Evolutionary conservation across 352 stramenopile species (phyloP), one percentile per base, ranked within the genome.

Genomic region (Pythium utonaiense): DNA sequence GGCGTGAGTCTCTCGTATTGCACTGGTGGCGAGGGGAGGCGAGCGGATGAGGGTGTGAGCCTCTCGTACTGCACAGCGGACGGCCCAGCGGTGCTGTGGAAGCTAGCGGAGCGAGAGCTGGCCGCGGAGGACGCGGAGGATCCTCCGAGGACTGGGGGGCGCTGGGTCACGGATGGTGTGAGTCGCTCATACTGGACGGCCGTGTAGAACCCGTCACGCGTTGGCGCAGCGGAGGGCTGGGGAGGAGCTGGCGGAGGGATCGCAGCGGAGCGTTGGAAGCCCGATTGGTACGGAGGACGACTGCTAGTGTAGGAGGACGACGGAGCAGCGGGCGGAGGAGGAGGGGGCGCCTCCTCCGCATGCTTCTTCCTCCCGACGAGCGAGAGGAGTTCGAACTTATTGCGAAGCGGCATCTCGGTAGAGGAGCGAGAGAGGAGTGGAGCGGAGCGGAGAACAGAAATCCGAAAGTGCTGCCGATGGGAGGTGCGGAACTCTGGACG

Each of bases 341-440:
- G n/a, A n/a, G n/a, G 36, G n/a, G 45, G 48, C 14, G 27, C 9
- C 17, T 62, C 59, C 44, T 80, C 68, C 24, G 84, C 64, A 51
- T 81, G 80, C 56, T 80, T 83, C 53, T 85, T 86, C 54, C 79
- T 75, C 25, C 80, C 74, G 8, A 83, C 66, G 31, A 89, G 77
- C 22, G 77, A 86, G 19, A 89, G 67, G 55, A 89, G 45, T 73
- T 88, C 77, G 48, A 89, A 89, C 41, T 47, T 47, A 19, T 69
- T 69, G 41, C 62, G 54, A 50, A 69, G 62, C 19, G 62, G 62
- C 62, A 69, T 69, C 6, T 34, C 28, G 1, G 44, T 13, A 31
- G 44, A n/a, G 55, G 41, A 40, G 42, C 19, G n/a, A n/a, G n/a
- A n/a, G n/a, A n/a, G 56, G 28, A 52, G 40, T 14, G 38, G 34